phyloP scores from a whole-genome alignment of 139 green algal genomes.

The Chlamydomonas asymmetrica region DNA sequence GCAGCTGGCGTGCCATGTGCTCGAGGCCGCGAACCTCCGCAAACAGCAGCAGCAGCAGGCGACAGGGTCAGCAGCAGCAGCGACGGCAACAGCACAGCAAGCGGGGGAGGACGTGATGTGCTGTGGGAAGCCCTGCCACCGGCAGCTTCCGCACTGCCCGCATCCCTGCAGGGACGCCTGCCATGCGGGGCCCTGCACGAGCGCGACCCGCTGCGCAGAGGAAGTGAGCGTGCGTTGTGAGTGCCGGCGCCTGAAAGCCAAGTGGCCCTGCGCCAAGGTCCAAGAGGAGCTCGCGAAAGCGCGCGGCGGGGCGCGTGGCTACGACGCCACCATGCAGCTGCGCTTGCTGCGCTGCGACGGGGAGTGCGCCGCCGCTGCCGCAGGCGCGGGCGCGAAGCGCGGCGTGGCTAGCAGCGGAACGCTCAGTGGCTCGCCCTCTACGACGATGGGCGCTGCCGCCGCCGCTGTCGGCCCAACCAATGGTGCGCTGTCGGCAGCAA shows the following conservation, averaged over 20 bases:
- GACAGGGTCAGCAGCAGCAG: slow-evolving; percentile 1
- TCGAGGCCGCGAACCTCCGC: no score
- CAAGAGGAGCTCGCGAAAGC: slow-evolving; percentile 43
- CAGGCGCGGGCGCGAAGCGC: background rate
- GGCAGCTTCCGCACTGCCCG: slow-evolving; percentile 54
- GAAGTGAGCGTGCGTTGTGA: slow-evolving; percentile 69
- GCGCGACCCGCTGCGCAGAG: slow-evolving; percentile 40
- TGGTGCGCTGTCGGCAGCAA: slow-evolving; percentile 6
- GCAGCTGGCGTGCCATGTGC: slow-evolving; percentile 53
- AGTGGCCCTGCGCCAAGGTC: slow-evolving; percentile 62
- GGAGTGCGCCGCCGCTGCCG: slow-evolving; percentile 39
- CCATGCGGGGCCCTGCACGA: slow-evolving; percentile 65
- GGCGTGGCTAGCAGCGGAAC: background rate
- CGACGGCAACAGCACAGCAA: background rate
- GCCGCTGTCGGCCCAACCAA: background rate
- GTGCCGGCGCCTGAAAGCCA: slow-evolving; percentile 58
- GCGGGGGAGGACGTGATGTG: slow-evolving; percentile 26
- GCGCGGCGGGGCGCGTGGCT: slow-evolving; percentile 27
- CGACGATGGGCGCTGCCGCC: background rate
- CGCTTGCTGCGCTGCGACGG: slow-evolving; percentile 63
- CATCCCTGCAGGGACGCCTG: slow-evolving; percentile 65
- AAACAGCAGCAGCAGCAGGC: background rate
- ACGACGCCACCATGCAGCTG: slow-evolving; percentile 41
- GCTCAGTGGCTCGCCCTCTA: background rate
- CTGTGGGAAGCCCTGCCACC: slow-evolving; percentile 68